Conservation (phyloP, 23 red algal species). For the Pyropia yezoensis region DNA sequence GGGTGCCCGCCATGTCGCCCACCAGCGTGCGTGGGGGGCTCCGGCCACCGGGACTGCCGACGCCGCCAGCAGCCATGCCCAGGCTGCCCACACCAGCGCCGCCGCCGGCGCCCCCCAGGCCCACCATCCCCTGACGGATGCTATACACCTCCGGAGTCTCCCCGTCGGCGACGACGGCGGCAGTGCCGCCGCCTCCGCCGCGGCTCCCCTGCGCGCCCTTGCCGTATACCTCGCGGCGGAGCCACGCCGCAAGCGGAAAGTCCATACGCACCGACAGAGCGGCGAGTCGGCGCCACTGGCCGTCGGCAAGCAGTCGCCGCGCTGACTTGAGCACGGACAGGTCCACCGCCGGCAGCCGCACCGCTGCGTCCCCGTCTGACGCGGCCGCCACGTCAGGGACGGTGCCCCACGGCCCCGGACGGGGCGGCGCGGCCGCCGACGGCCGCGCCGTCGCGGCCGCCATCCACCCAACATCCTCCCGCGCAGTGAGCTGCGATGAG, state of each 20-base stretch:
- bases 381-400: background rate
- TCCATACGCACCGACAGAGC: constrained; percentile 53
- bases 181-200: constrained; percentile 2
- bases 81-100: no score
- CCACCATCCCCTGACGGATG: no score
- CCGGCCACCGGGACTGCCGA: background rate
- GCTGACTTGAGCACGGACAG: constrained; percentile 51
- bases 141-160: background rate
- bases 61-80: no score
- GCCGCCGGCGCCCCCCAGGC: background rate
- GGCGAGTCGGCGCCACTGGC: constrained; percentile 38
- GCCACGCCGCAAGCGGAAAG: constrained; percentile 55
- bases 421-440: constrained; percentile 13
- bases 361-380: background rate
- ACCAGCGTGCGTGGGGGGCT: constrained; percentile 12
- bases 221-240: constrained; percentile 39
- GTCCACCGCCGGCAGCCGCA: constrained; percentile 62
- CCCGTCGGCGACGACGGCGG: constrained; percentile 31
- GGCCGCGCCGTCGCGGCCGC: constrained; percentile 24
- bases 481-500: constrained; percentile 33
- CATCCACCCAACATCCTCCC: constrained; percentile 65
- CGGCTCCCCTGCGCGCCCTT: background rate
- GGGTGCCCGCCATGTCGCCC: constrained; percentile 20
- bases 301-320: constrained; percentile 37
- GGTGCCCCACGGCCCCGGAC: constrained; percentile 6